Conservation (phyloP, 148 eudicot genomes). For the Rhododendron vialii region DNA sequence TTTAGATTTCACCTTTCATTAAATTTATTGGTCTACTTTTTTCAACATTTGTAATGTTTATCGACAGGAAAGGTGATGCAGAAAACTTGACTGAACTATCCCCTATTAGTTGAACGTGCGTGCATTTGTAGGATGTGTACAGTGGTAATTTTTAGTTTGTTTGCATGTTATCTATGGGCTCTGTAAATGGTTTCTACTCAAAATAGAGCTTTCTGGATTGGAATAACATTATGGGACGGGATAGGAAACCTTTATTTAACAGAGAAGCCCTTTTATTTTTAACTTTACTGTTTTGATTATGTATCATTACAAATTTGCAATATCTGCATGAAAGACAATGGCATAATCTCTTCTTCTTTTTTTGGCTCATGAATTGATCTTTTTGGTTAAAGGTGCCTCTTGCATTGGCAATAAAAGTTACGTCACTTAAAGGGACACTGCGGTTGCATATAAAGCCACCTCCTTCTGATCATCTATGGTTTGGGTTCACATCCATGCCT, state of each 20-base stretch:
- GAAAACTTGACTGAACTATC: not conserved
- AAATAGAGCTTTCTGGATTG: not conserved
- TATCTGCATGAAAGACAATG: not conserved
- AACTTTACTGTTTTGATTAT: not conserved
- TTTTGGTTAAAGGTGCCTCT: slow-evolving; percentile 66
- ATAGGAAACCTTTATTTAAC: not conserved
- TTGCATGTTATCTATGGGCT: not conserved
- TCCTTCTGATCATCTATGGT: slow-evolving; percentile 94
- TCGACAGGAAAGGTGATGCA: not conserved
- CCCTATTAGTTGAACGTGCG: not conserved
- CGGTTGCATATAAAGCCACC: slow-evolving; percentile 85
- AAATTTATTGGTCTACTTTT: not conserved
- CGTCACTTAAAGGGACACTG: slow-evolving; percentile 71
- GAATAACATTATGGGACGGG: not conserved
- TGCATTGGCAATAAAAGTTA: slow-evolving; percentile 65
- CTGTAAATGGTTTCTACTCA: not conserved
- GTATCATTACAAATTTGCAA: not conserved
- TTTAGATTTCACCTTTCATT: not conserved
- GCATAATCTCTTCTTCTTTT: not conserved
- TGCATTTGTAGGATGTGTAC: not conserved
- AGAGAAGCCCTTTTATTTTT: not conserved
- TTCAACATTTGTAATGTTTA: not conserved
- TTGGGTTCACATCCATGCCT: slow-evolving; percentile 85
- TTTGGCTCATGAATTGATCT: not conserved
- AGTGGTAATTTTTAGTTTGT: not conserved